Evolutionary conservation across 169 alveolate species (phyloP).

Genomic region (Plasmodium berghei): DNA sequence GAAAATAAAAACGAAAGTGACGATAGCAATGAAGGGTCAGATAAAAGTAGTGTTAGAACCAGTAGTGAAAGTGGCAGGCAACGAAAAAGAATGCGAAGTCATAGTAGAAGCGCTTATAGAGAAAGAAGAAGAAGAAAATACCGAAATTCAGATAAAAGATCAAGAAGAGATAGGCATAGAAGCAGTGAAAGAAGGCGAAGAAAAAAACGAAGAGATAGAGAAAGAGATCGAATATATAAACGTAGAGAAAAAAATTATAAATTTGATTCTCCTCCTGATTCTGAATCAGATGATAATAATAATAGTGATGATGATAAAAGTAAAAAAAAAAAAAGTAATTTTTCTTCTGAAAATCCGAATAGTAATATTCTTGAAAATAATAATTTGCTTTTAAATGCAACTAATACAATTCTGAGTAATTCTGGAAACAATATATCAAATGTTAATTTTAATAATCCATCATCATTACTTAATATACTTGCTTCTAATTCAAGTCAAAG

Average conservation of each 20-base stretch:
- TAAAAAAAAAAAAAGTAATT: slow-evolving; percentile 4
- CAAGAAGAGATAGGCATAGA: not conserved
- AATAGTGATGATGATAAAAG: not conserved
- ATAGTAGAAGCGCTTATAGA: slow-evolving; percentile 2
- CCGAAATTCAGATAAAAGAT: not conserved
- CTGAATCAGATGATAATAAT: slow-evolving; percentile 4
- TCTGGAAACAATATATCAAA: too few relatives aligned
- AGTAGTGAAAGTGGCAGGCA: not conserved
- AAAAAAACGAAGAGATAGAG: not conserved
- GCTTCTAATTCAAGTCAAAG: too few relatives aligned
- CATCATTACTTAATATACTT: too few relatives aligned
- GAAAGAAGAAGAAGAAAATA: not conserved
- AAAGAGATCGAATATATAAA: not conserved
- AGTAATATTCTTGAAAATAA: not conserved
- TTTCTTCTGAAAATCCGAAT: not conserved
- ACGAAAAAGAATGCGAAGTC: not conserved
- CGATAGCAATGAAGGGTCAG: not conserved
- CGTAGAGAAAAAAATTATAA: slow-evolving; percentile 26
- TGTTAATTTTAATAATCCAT: too few relatives aligned
- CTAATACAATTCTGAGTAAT: not conserved
- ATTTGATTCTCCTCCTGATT: slow-evolving; percentile 67
- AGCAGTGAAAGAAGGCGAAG: slow-evolving; percentile 3
- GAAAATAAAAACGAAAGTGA: not conserved
- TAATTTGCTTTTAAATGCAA: not conserved
- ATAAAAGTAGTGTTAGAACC: not conserved